Conservation (phyloP, 495 filamentous ascomycete genomes). For the Daldinia bambusicola region DNA sequence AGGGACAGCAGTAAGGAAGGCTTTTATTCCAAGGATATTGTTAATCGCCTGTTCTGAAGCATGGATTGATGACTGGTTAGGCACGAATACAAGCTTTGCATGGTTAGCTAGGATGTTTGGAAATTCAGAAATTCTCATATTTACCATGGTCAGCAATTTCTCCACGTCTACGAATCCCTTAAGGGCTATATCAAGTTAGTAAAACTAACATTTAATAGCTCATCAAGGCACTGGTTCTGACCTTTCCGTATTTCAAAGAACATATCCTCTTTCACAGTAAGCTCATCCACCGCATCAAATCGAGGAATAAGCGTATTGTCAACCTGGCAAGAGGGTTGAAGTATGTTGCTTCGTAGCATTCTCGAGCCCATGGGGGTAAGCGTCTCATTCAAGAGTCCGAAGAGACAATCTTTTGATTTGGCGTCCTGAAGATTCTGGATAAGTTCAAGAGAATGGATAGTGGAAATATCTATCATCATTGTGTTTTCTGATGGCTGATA, state of each 20-base stretch:
- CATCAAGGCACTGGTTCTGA: conserved; percentile 36
- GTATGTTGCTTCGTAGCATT: conserved; percentile 79
- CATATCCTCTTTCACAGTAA: conserved; percentile 86
- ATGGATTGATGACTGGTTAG: conserved; percentile 68
- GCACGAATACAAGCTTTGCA: conserved; percentile 53
- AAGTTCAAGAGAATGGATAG: conserved; percentile 85
- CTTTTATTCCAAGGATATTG: conserved; percentile 86
- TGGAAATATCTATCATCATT: conserved; percentile 93
- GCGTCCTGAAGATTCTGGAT: conserved; percentile 84
- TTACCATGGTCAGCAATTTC: conserved; percentile 69
- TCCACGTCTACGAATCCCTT: conserved; percentile 79
- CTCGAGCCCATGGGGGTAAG: conserved; percentile 88
- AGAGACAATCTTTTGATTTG: conserved; percentile 81
- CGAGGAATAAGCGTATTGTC: conserved; percentile 68
- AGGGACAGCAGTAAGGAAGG: conserved; percentile 74
- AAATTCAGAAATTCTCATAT: conserved; percentile 4
- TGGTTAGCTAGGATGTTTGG: conserved; percentile 24
- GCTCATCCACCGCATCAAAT: conserved; percentile 85
- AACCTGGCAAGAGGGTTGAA: conserved; percentile 86
- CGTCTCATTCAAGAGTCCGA: conserved; percentile 85
- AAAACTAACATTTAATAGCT: neutral
- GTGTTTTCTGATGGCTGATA: conserved; percentile 90
- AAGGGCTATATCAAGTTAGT: conserved; percentile 61
- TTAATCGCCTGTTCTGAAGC: conserved; percentile 83
- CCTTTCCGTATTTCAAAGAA: conserved; percentile 79